Evolutionary conservation across 768 basidiomycete species (phyloP).

Genomic region (Trametes cingulata): DNA sequence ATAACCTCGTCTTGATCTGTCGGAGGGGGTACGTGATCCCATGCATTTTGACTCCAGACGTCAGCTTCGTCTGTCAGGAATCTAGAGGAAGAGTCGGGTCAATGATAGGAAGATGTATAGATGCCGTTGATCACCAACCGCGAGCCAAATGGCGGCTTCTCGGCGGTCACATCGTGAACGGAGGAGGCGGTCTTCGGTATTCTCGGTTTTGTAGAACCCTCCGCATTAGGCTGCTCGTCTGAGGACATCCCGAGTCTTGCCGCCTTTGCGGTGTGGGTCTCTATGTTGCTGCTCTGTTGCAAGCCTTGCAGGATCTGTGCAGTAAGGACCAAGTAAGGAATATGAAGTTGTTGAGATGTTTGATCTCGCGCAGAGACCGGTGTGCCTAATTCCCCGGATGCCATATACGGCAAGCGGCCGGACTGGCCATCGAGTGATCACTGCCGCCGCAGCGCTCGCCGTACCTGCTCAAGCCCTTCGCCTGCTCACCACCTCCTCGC

Average conservation of each 20-base stretch:
- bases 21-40: conserved; percentile 88
- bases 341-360: background rate
- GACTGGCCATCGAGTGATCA: background rate
- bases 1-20: conserved; percentile 79
- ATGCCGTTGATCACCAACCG: conserved; percentile 42
- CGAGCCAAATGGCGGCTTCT: conserved; percentile 71
- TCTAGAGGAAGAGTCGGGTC: conserved; percentile 38
- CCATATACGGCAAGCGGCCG: background rate
- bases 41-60: conserved; percentile 86
- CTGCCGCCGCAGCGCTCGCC: conserved; percentile 2
- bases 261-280: too few species aligned
- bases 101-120: conserved; percentile 7
- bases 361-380: background rate
- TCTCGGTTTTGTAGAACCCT: background rate
- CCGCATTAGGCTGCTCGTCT: background rate
- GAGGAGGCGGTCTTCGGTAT: conserved; percentile 49
- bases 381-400: conserved; percentile 10
- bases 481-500: background rate
- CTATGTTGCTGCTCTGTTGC: too few species aligned
- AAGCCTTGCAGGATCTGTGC: too few species aligned
- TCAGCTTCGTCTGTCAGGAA: conserved; percentile 70
- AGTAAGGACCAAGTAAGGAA: background rate
- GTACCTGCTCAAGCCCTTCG: background rate
- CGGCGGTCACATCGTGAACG: conserved; percentile 56
- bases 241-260: background rate